Base-by-base conservation (phyloP, 371 early-diverging fungal genomes). In the Mucor saturninus region DNA sequence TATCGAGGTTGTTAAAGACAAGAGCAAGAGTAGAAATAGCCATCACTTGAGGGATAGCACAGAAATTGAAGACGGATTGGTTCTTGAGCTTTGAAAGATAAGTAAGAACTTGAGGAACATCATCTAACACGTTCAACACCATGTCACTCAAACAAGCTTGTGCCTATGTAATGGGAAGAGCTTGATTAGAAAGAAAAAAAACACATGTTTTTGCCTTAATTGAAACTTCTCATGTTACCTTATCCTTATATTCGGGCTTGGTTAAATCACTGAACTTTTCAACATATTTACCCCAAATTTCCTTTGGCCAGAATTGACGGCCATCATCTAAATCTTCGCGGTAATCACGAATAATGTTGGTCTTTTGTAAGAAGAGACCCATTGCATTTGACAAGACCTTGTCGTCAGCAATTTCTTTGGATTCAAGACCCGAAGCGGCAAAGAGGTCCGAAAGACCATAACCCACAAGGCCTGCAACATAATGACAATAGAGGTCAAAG, bases 41-140 rank as follows among this genome's bases (percentile, higher is more conserved):
- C 98, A 97, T 97, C 29, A 94, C 92, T 82, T 98, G 98, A 26
- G 98, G 98, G 61, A 98, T 98, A 28, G 98, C 98, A 73, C 95
- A 93, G 73, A 98, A 98, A 67, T 87, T 90, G 74, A 98, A 94
- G 15, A 95, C 88, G 0, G 91, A 83, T 31, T 84, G 90, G 66
- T 97, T 91, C 56, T 76, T 70, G 58, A 98, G 80, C 59, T 79
- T 65, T 54, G 81, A 74, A 73, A 98, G 83, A 72, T 96, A 98
- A 48, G 88, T 91, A 39, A 98, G 79, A 40, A 91, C 91, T 61
- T 93, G 91, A 32, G 95, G 93, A 4, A 96, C 90, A 61, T 91
- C 91, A 64, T 83, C 73, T 67, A 98, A 77, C 1, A 93, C 94
- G 66, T 98, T 92, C 26, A 84, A 77, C 55, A 94, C 91, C 89